These are phyloP conservation scores for Penicillium arizonense DNA, from an alignment of 495 filamentous ascomycete genomes.

Conservation along the genomic window DNA sequence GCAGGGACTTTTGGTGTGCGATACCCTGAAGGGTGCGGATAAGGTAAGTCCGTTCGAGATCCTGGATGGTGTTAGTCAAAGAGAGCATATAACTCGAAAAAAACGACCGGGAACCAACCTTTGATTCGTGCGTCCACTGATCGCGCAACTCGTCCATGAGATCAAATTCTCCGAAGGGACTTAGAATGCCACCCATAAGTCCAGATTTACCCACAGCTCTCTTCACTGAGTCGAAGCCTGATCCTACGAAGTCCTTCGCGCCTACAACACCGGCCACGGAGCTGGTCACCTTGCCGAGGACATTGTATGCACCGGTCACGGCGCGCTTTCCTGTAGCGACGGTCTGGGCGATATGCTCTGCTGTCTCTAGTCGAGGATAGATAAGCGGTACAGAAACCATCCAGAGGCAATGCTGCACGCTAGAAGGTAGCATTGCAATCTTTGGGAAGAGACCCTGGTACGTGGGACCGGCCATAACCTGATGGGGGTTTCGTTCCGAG, in stretches of 20 bases:
- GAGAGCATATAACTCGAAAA: not conserved
- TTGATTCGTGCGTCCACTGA: conserved; percentile 97
- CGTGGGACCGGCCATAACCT: conserved; percentile 93
- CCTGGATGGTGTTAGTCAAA: conserved; percentile 39
- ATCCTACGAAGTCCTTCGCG: conserved; percentile 84
- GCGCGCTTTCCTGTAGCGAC: conserved; percentile 95
- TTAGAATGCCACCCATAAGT: conserved; percentile 90
- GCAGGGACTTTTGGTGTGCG: conserved; percentile 84
- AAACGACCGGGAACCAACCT: conserved; percentile 45
- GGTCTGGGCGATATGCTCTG: conserved; percentile 84
- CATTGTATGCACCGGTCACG: conserved; percentile 91
- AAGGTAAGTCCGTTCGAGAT: conserved; percentile 93
- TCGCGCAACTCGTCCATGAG: conserved; percentile 91
- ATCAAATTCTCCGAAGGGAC: conserved; percentile 96
- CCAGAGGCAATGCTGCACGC: conserved; percentile 94
- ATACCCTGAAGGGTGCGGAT: conserved; percentile 95
- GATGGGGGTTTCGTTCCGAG: conserved; percentile 83
- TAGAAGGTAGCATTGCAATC: conserved; percentile 84
- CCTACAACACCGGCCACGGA: conserved; percentile 93
- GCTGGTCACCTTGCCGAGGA: conserved; percentile 89
- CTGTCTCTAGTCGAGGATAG: conserved; percentile 87
- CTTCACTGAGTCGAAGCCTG: conserved; percentile 91
- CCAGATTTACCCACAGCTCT: conserved; percentile 93
- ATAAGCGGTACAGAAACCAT: conserved; percentile 89
- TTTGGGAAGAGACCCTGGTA: conserved; percentile 98